A percentile compares a stretch with the other conserved stretches of the same genome.
Conservation (phyloP, 179 eudicot genomes). For the Spergularia azorica region DNA sequence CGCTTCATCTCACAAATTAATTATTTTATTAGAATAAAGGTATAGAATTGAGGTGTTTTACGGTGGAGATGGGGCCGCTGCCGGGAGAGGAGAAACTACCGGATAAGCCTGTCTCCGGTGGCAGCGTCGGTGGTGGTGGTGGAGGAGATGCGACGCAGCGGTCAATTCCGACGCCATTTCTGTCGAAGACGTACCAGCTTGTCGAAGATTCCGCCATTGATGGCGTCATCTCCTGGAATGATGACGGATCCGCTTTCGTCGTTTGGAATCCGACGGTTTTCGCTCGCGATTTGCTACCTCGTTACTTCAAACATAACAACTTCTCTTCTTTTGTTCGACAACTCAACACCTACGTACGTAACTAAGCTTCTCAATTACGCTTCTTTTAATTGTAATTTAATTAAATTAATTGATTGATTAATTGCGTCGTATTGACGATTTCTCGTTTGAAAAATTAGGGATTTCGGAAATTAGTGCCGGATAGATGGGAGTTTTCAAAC, state of each 20-base stretch:
- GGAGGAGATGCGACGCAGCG: constrained; percentile 35
- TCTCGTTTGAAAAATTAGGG: constrained; percentile 48
- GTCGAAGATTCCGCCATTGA: constrained; percentile 69
- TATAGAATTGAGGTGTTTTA: not conserved
- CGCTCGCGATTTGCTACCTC: constrained; percentile 82
- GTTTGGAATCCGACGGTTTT: constrained; percentile 84
- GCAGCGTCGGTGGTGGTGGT: constrained; percentile 5
- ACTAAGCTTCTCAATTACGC: constrained; percentile 5
- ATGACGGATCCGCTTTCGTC: constrained; percentile 79
- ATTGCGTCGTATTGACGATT: not conserved
- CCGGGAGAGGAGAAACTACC: constrained; percentile 33
- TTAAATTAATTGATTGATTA: constrained; percentile 30
- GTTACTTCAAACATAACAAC: constrained; percentile 78
- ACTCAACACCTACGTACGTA: constrained; percentile 66
- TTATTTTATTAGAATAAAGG: too few species aligned
- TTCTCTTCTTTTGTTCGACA: constrained; percentile 91
- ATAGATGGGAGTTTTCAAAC: constrained; percentile 87
- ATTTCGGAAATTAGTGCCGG: constrained; percentile 80
- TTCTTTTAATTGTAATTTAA: not conserved
- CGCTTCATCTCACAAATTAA: not conserved
- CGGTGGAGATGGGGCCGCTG: constrained; percentile 32
- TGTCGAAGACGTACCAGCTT: constrained; percentile 72
- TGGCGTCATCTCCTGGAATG: constrained; percentile 85
- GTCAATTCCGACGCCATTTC: constrained; percentile 72
- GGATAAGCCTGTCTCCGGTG: constrained; percentile 41